A percentile compares a stretch with the other conserved stretches of the same genome.
phyloP scores from a whole-genome alignment of 2,329 filamentous ascomycete genomes.

The Trichophyton equinum region DNA sequence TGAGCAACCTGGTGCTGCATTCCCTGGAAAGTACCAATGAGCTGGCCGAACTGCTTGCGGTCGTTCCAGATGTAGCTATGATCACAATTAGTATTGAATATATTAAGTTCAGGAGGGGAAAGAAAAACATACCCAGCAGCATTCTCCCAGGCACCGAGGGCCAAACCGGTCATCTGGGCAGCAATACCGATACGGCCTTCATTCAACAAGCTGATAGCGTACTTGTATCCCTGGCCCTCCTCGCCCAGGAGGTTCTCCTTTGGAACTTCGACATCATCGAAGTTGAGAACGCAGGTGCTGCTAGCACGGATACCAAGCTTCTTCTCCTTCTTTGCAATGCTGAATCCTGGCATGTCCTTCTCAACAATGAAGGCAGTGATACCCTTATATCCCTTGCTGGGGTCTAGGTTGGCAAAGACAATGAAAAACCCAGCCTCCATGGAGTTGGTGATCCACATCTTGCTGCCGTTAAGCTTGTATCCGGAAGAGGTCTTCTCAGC shows the following conservation, averaged over 20 bases:
- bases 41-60: slow-evolving; percentile 86
- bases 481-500: slow-evolving; percentile 71
- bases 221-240: slow-evolving; percentile 91
- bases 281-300: slow-evolving; percentile 93
- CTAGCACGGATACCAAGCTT: slow-evolving; percentile 94
- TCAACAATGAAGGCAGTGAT: slow-evolving; percentile 94
- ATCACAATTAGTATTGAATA: neutral
- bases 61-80: slow-evolving; percentile 89
- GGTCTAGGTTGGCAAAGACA: slow-evolving; percentile 92
- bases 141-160: slow-evolving; percentile 89
- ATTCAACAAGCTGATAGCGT: slow-evolving; percentile 86
- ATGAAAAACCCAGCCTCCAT: slow-evolving; percentile 92
- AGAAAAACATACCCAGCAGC: slow-evolving; percentile 53
- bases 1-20: slow-evolving; percentile 99
- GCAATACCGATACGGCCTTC: slow-evolving; percentile 96
- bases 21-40: slow-evolving; percentile 93
- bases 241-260: slow-evolving; percentile 78
- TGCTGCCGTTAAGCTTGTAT: slow-evolving; percentile 77
- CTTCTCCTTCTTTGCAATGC: slow-evolving; percentile 99
- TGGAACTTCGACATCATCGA: slow-evolving; percentile 88
- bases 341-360: slow-evolving; percentile 78
- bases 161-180: slow-evolving; percentile 90
- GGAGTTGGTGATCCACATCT: slow-evolving; percentile 99
- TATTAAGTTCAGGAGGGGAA: neutral
- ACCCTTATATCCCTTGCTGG: slow-evolving; percentile 84